Conservation (phyloP, 352 stramenopile genomes). For the Phytophthora fragariae region DNA sequence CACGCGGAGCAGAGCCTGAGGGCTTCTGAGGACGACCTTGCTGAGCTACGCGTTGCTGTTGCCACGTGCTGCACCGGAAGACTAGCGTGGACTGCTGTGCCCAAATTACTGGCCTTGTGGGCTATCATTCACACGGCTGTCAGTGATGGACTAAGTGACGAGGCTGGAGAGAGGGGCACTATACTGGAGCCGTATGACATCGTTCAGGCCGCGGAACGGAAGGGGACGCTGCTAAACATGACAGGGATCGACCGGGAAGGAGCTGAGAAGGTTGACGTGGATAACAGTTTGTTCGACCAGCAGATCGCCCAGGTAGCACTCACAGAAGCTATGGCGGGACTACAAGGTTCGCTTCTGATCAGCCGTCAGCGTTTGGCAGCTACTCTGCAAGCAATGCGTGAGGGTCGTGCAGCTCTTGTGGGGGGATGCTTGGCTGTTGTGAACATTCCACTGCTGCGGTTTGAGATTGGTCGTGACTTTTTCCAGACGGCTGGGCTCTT, state of each 20-base stretch:
- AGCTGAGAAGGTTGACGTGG: slow-evolving; percentile 14
- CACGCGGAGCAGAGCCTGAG: slow-evolving; percentile 1
- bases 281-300: slow-evolving; percentile 25
- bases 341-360: slow-evolving; percentile 17
- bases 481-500: slow-evolving; percentile 48
- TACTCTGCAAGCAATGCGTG: slow-evolving; percentile 22
- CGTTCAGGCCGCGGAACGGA: slow-evolving; percentile 10
- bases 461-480: slow-evolving; percentile 54
- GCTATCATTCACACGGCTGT: slow-evolving; percentile 18
- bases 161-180: slow-evolving; percentile 8
- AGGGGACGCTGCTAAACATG: slow-evolving; percentile 1
- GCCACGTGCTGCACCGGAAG: slow-evolving; percentile 12
- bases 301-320: slow-evolving; percentile 17
- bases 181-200: slow-evolving; percentile 25
- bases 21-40: slow-evolving; percentile 12
- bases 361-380: slow-evolving; percentile 15
- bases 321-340: slow-evolving; percentile 10
- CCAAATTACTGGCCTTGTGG: slow-evolving; percentile 25
- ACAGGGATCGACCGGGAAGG: background rate
- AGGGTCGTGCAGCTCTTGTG: slow-evolving; percentile 12
- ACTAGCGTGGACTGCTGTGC: slow-evolving; percentile 6
- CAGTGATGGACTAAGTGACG: slow-evolving; percentile 13
- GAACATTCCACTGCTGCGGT: slow-evolving; percentile 43
- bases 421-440: slow-evolving; percentile 11
- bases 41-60: slow-evolving; percentile 20